Conservation (phyloP, 139 green algal species). For the Chlorokybus atmophyticus region DNA sequence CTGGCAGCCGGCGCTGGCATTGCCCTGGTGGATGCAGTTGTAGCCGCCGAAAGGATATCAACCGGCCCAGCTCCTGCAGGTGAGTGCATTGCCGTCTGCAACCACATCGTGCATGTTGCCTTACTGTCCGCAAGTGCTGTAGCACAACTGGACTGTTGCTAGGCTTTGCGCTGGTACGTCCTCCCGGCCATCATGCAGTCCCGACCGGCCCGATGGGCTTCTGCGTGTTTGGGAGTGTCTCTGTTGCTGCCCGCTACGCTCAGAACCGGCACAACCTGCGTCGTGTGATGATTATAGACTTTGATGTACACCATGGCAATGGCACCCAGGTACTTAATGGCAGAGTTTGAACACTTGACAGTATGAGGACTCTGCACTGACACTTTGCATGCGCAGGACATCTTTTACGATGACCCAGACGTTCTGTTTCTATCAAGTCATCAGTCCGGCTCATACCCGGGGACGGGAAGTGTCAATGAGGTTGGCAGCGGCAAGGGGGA, state of each 20-base stretch:
- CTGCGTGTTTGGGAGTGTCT: conserved; percentile 64
- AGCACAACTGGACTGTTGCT: not conserved
- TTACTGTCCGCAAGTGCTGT: not conserved
- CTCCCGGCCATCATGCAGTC: conserved; percentile 73
- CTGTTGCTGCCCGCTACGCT: conserved; percentile 53
- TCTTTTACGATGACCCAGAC: conserved; percentile 56
- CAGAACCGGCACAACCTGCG: conserved; percentile 21
- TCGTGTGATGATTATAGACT: conserved; percentile 73
- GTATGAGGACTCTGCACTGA: conserved; percentile 58
- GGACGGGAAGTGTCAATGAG: conserved; percentile 52
- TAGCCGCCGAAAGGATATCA: conserved; percentile 1
- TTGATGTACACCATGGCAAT: conserved; percentile 32
- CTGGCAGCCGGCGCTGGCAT: conserved; percentile 6
- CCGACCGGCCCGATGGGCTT: conserved; percentile 66
- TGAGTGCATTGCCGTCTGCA: not conserved
- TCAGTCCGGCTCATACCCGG: conserved; percentile 30
- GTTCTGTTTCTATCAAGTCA: conserved; percentile 77
- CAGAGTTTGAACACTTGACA: not conserved
- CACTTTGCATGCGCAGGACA: no score
- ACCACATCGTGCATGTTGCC: not conserved
- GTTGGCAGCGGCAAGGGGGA: conserved; percentile 46
- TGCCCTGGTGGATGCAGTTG: conserved; percentile 1
- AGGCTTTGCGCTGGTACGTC: conserved; percentile 62
- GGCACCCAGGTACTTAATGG: conserved; percentile 50
- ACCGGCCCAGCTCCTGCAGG: not conserved